Evolutionary conservation across 495 filamentous ascomycete genomes (phyloP).

Genomic region (Copromyces sp.): DNA sequence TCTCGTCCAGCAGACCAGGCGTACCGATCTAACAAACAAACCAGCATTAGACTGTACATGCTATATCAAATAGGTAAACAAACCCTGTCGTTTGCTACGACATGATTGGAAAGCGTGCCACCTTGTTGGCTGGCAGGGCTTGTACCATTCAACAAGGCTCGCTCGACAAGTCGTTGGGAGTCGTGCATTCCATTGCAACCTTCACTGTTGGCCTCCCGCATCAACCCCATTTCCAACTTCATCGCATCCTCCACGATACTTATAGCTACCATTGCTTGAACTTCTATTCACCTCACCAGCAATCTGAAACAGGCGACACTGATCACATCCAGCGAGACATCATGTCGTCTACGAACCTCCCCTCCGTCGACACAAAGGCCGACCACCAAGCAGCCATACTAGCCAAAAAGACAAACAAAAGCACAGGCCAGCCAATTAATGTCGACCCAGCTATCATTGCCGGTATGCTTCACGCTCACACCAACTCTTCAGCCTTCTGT

Average conservation of each 20-base stretch:
- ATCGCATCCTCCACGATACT: not conserved
- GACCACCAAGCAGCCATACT: not conserved
- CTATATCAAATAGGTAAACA: not conserved
- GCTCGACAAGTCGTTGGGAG: not conserved
- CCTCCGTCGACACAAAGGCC: not conserved
- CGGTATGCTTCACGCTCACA: not conserved
- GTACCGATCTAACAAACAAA: too few relatives aligned
- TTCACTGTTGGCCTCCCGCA: not conserved
- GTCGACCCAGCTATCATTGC: not conserved
- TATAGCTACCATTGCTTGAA: not conserved
- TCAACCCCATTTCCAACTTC: not conserved
- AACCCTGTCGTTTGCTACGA: not conserved
- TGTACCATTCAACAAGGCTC: not conserved
- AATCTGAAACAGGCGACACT: not conserved
- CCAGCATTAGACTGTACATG: not conserved
- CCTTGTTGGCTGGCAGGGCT: not conserved
- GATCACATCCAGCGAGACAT: not conserved
- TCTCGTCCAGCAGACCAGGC: too few relatives aligned
- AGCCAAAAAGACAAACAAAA: not conserved
- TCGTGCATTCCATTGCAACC: not conserved
- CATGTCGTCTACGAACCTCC: not conserved
- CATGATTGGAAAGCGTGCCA: not conserved
- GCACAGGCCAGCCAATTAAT: not conserved
- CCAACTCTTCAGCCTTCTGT: not conserved
- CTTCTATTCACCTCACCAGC: not conserved